Base-by-base conservation (phyloP, 495 filamentous ascomycete genomes). In the Penicillium crystallinum region DNA sequence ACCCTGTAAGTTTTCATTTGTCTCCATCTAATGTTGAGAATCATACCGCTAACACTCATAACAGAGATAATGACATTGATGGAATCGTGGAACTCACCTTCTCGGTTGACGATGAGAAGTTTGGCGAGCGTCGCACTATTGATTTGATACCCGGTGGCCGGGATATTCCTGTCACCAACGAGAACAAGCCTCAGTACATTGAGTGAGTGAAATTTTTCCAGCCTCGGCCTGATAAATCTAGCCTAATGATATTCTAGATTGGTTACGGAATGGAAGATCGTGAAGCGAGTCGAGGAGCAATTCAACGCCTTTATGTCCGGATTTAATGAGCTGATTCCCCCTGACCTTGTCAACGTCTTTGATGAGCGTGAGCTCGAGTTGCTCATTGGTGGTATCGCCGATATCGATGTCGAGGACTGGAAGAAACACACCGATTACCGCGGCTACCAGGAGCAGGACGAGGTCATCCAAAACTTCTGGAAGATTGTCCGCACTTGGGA, bases 391-490 rank as follows among this genome's bases (percentile, higher is more conserved):
- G 93, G 93, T 78, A 99, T 99, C 64, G 95, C 93, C 38, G 93
- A 99, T 68, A 99, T 99, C 59, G 93, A 99, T 63, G 95, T 99
- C 17, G 93, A 97, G 42, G 93, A 99, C 70, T 99, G 93, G 93
- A 99, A 99, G 85, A 99, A 99, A 75, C 93, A 99, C 74, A 99
- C 93, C n/a, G 93, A 99, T 66, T 99, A 99, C 73, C 84, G 93
- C 53, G 93, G 93, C n/a, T 99, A 99, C 75, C 96, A 95, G 34
- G 93, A 99, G 71, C 84, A 82, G 46, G 95, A 97, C 67, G 89
- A 96, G 63, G 95, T 97, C 27, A 95, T 99, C 57, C 84, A 88
- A 67, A 91, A 91, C 75, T 99, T 99, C 81, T 99, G 93, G 93
- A 93, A 96, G 79, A 92, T 90, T 48, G 85, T 99, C 59, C 84